A percentile compares a stretch with the other conserved stretches of the same genome.
Evolutionary conservation across 1,139 yeast genomes (phyloP).

Genomic region (Hyphopichia wangnamkhiaoensis): DNA sequence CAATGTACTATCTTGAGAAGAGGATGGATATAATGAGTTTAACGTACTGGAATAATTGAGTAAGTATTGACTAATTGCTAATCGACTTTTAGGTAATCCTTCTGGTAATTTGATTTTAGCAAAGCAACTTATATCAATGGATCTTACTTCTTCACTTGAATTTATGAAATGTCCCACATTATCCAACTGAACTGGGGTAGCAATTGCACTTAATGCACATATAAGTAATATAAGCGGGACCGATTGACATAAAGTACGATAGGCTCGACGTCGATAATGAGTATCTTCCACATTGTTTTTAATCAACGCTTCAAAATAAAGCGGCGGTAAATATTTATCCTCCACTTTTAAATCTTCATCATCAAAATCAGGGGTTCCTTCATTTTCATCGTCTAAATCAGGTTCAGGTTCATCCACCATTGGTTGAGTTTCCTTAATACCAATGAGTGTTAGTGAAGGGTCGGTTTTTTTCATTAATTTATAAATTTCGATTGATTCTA

Average conservation of each 20-base stretch:
- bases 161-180: conserved; percentile 30
- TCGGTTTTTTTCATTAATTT: conserved; percentile 21
- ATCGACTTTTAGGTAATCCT: conserved; percentile 20
- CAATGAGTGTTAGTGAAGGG: conserved; percentile 22
- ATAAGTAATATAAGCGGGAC: conserved; percentile 31
- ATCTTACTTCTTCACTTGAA: conserved; percentile 31
- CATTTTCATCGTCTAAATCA: neutral
- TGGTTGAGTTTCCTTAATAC: conserved; percentile 10
- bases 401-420: neutral
- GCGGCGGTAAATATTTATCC: conserved; percentile 6
- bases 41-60: conserved; percentile 26
- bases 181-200: conserved; percentile 36
- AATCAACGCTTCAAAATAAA: conserved; percentile 15
- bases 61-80: conserved; percentile 24
- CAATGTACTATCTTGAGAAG: conserved; percentile 21
- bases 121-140: conserved; percentile 20
- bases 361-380: neutral
- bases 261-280: conserved; percentile 21
- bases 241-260: conserved; percentile 21
- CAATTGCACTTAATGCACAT: conserved; percentile 36
- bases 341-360: neutral
- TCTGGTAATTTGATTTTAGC: conserved; percentile 13
- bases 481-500: conserved; percentile 33
- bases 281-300: conserved; percentile 18
- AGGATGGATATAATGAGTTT: conserved; percentile 24